phyloP scores from a whole-genome alignment of 2,329 filamentous ascomycete species.

The Paraconiothyrium brasiliense region DNA sequence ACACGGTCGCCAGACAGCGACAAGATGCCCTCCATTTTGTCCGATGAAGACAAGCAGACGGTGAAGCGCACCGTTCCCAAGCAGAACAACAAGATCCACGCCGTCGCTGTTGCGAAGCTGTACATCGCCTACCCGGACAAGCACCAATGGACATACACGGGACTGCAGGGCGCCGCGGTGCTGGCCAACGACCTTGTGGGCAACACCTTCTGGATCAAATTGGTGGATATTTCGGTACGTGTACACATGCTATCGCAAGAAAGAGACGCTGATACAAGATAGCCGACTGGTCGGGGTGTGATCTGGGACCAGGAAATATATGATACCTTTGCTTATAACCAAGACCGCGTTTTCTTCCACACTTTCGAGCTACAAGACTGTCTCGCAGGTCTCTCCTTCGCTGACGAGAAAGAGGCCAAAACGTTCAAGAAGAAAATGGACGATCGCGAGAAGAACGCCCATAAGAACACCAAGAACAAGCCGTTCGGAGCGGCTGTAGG shows the following conservation, averaged over 20 bases:
- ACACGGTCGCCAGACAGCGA: slow-evolving; percentile 21
- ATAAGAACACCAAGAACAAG: slow-evolving; percentile 82
- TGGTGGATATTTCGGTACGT: slow-evolving; percentile 94
- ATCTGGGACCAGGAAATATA: slow-evolving; percentile 82
- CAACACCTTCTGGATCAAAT: slow-evolving; percentile 95
- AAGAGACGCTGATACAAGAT: slow-evolving; percentile 65
- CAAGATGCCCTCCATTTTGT: slow-evolving; percentile 73
- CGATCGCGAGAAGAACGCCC: slow-evolving; percentile 93
- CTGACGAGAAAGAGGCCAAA: slow-evolving; percentile 96
- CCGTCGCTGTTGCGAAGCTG: slow-evolving; percentile 89
- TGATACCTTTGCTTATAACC: slow-evolving; percentile 93
- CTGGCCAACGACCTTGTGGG: slow-evolving; percentile 94
- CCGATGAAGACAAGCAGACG: slow-evolving; percentile 93
- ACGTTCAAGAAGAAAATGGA: slow-evolving; percentile 98
- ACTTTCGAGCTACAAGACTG: slow-evolving; percentile 96
- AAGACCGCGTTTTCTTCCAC: slow-evolving; percentile 97
- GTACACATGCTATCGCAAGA: not conserved
- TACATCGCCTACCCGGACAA: slow-evolving; percentile 91
- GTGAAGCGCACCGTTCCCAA: slow-evolving; percentile 96
- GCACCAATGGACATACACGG: slow-evolving; percentile 91
- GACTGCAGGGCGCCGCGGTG: slow-evolving; percentile 89
- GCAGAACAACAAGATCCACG: slow-evolving; percentile 95
- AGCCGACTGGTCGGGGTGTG: slow-evolving; percentile 42
- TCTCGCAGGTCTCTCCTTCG: slow-evolving; percentile 87
- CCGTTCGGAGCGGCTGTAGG: slow-evolving; percentile 67